Base-by-base conservation (phyloP, 371 early-diverging fungal species). In the Capillidium rhysosporum region DNA sequence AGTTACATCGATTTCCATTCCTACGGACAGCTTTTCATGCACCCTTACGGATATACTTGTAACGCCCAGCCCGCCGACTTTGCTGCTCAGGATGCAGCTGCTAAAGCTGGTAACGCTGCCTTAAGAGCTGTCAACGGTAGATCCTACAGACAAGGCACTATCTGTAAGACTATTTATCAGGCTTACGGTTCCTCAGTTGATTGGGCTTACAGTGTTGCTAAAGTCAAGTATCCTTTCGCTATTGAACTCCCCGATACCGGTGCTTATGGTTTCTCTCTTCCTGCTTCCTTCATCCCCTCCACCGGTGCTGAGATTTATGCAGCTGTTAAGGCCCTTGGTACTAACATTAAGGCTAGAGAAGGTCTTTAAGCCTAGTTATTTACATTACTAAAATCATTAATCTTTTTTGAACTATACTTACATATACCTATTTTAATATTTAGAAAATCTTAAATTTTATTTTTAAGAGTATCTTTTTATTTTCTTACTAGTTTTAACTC, bases 211-310 rank as follows among this genome's bases (percentile, higher is more conserved):
- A 61, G 44, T 1, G 9, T 7, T 7, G 49, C 58, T 23, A 63
- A 67, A 25, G 67, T 72, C 28, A 60, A 62, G 25, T 75, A 65
- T 20, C 55, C 71, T 20, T 75, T 67, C 49, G 72, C 69, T 0
- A 67, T 74, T n/a, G 78, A 77, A 60, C 56, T 77, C 40, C 61
- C 76, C 21, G 74, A 75, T 44, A 68, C 63, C 23, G 71, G 74
- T 18, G 8, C 24, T 7, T 18, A 43, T 43, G 76, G 73, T 3
- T 74, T 75, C 62, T 30, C 66, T 20, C 52, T 74, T 29, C 71
- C 75, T 1, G 60, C 68, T 12, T 29, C 48, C 24, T 63, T 69
- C 58, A 74, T 76, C 46, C 40, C 70, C 18, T 71, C 71, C 25
- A 61, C 64, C 1, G 71, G 70, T 10, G 29, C 69, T 57, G 74